A percentile compares a stretch with the other conserved stretches of the same genome.
Evolutionary conservation across 192 early-diverging fungal genomes (phyloP).

Genomic region (Mortierella alpina): DNA sequence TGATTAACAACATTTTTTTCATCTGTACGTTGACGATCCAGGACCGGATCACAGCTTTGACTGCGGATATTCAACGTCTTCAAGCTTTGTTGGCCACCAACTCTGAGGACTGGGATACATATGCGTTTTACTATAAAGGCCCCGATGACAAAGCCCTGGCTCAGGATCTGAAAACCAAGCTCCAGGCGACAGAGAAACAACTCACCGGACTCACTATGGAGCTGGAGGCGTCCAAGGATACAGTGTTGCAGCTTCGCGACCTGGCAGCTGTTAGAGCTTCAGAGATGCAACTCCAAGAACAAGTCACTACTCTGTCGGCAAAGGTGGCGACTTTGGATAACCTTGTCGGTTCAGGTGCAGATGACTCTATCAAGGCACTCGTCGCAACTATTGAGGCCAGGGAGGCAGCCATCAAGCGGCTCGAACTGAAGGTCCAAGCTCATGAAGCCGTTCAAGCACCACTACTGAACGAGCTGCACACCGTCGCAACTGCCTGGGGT

Average conservation of each 20-base stretch:
- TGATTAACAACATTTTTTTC: too few species aligned
- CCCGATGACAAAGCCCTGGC: constrained; percentile 55
- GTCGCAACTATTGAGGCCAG: constrained; percentile 50
- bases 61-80: constrained; percentile 69
- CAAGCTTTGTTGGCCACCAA: constrained; percentile 59
- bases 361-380: constrained; percentile 44
- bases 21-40: constrained; percentile 12
- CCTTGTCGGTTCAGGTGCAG: constrained; percentile 30
- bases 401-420: constrained; percentile 64
- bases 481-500: constrained; percentile 73
- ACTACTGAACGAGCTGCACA: constrained; percentile 73
- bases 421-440: constrained; percentile 65
- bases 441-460: constrained; percentile 55
- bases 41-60: constrained; percentile 68
- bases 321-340: constrained; percentile 45
- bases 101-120: constrained; percentile 61
- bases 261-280: constrained; percentile 13
- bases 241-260: constrained; percentile 13
- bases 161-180: constrained; percentile 60
- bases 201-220: constrained; percentile 8
- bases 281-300: constrained; percentile 57
- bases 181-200: constrained; percentile 60
- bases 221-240: constrained; percentile 29
- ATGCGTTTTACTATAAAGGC: constrained; percentile 60
- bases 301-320: constrained; percentile 54